phyloP scores from a whole-genome alignment of 805 yeast genomes.

The Priceomyces fermenticarens region DNA sequence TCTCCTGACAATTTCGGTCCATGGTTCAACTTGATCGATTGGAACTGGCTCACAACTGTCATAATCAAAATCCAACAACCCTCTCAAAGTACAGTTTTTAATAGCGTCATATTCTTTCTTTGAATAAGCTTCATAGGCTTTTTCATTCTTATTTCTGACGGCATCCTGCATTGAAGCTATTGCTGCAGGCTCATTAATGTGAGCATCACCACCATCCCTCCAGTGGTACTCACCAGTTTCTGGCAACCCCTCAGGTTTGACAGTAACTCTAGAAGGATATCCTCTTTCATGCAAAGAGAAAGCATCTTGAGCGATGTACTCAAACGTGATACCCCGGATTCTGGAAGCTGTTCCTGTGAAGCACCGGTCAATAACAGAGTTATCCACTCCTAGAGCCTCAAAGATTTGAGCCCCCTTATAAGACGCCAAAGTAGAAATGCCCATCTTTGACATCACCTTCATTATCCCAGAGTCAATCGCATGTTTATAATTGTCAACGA shows the following conservation, averaged over 20 bases:
- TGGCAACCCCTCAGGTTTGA: constrained; percentile 72
- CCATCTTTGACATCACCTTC: constrained; percentile 99
- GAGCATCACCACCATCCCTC: constrained; percentile 98
- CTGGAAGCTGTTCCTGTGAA: constrained; percentile 97
- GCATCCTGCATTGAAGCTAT: constrained; percentile 96
- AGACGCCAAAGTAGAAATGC: constrained; percentile 96
- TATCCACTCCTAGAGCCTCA: constrained; percentile 94
- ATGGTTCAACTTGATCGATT: constrained; percentile 96
- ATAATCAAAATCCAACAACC: constrained; percentile 87
- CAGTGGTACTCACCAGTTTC: constrained; percentile 98
- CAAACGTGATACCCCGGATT: constrained; percentile 93
- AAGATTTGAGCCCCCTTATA: constrained; percentile 98
- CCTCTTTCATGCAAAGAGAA: constrained; percentile 92
- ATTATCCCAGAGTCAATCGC: constrained; percentile 88
- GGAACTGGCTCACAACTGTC: constrained; percentile 74
- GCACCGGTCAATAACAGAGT: constrained; percentile 91
- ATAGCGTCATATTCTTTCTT: constrained; percentile 90
- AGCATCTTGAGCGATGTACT: constrained; percentile 95
- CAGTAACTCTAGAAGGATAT: constrained; percentile 71
- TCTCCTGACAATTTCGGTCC: constrained; percentile 98
- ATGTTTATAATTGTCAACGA: constrained; percentile 75
- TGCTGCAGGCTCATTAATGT: constrained; percentile 91
- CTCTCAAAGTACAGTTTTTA: constrained; percentile 89
- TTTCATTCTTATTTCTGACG: constrained; percentile 94
- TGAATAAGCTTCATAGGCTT: constrained; percentile 86